These are phyloP conservation scores for Nissolia schottii DNA, from an alignment of 306 rosid genomes.

Conservation along the genomic window DNA sequence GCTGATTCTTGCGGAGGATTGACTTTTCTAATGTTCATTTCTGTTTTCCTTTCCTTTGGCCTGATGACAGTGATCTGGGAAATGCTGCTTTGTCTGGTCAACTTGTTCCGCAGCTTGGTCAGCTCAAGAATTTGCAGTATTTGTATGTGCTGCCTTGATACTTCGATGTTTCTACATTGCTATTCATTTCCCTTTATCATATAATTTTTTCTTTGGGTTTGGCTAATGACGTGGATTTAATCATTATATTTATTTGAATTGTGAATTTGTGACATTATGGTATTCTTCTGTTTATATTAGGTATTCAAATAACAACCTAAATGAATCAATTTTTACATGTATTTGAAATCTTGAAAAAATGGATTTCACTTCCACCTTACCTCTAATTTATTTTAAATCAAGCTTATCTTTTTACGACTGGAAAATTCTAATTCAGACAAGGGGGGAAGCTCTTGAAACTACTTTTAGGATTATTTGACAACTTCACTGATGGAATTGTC, in stretches of 20 bases:
- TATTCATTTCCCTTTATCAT: slow-evolving; percentile 1
- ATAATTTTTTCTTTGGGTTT: background rate
- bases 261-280: background rate
- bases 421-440: background rate
- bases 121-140: slow-evolving; percentile 91
- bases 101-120: slow-evolving; percentile 97
- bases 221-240: background rate
- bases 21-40: slow-evolving; percentile 19
- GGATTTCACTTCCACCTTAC: background rate
- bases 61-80: slow-evolving; percentile 78
- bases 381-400: background rate
- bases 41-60: slow-evolving; percentile 13
- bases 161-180: slow-evolving; percentile 5
- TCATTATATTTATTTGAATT: background rate
- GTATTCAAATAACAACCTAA: background rate
- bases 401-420: background rate
- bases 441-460: background rate
- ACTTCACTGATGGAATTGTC: background rate
- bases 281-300: background rate
- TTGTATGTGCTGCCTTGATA: slow-evolving; percentile 54
- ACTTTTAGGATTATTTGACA: background rate
- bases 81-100: slow-evolving; percentile 95
- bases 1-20: slow-evolving; percentile 3
- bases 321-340: background rate
- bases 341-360: background rate